Conservation (phyloP, 169 alveolate species). For the Cryptosporidium viatorum region DNA sequence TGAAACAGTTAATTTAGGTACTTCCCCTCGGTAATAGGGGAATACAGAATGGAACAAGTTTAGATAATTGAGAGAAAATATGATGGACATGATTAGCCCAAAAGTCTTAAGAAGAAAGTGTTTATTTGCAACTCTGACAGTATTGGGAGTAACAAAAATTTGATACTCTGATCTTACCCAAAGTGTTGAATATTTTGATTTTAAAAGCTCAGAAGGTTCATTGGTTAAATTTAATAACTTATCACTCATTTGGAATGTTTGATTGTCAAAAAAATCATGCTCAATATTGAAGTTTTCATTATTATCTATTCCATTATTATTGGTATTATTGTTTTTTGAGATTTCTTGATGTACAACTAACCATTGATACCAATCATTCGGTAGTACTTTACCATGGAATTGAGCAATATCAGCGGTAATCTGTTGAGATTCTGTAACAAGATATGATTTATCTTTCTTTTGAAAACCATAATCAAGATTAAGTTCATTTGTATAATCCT, state of each 20-base stretch:
- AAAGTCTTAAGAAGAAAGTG: slow-evolving; percentile 56
- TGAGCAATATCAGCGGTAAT: slow-evolving; percentile 68
- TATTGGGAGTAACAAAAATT: slow-evolving; percentile 64
- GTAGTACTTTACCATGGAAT: slow-evolving; percentile 60
- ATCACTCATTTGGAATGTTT: background rate
- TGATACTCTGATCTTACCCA: slow-evolving; percentile 74
- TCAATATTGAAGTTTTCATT: background rate
- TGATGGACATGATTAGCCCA: slow-evolving; percentile 54
- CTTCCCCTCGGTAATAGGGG: slow-evolving; percentile 66
- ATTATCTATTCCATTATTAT: background rate
- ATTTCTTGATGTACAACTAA: background rate
- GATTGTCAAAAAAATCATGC: background rate
- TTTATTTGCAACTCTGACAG: slow-evolving; percentile 66
- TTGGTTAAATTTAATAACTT: background rate
- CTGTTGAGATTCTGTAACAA: slow-evolving; percentile 52
- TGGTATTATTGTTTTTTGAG: background rate
- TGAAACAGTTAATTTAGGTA: slow-evolving; percentile 66
- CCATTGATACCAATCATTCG: slow-evolving; percentile 49
- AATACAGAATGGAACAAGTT: slow-evolving; percentile 55
- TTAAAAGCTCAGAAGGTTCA: background rate
- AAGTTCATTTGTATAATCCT: background rate
- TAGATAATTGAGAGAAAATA: slow-evolving; percentile 55
- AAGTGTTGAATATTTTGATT: slow-evolving; percentile 37
- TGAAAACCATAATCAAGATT: slow-evolving; percentile 11
- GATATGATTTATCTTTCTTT: slow-evolving; percentile 7